Percentiles rank a stretch among this genome's conserved stretches.
phyloP scores from a whole-genome alignment of 1,284 basidiomycete species.

The Malassezia japonica region DNA sequence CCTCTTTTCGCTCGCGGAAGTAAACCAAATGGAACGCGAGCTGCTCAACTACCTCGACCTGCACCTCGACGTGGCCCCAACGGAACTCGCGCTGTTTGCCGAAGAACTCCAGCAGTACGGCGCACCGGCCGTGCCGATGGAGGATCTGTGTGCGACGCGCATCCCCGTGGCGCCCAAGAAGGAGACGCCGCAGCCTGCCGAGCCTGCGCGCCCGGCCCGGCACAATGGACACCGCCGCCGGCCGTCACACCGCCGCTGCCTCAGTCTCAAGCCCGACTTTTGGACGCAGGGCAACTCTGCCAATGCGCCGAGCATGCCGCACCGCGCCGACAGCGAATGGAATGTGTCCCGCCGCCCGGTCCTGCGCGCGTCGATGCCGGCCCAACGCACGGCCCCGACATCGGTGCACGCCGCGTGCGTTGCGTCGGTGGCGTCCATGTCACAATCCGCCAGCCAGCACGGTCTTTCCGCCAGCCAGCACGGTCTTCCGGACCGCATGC shows the following conservation, averaged over 20 bases:
- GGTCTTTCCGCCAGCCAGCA: too few relatives aligned
- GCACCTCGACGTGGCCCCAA: conserved; percentile 39
- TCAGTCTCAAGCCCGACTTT: conserved; percentile 14
- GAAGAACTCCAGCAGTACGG: conserved; percentile 27
- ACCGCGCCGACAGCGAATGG: conserved; percentile 14
- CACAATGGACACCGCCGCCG: not conserved
- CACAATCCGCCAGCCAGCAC: not conserved
- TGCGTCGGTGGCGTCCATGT: not conserved
- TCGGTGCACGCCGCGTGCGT: not conserved
- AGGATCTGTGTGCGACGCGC: conserved; percentile 1
- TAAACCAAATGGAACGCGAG: conserved; percentile 49
- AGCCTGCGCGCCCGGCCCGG: not conserved
- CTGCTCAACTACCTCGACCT: conserved; percentile 46
- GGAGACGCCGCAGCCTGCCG: not conserved
- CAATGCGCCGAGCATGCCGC: not conserved
- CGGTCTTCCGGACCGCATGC: not conserved
- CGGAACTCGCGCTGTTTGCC: conserved; percentile 36
- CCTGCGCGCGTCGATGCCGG: conserved; percentile 12
- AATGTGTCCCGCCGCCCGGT: not conserved
- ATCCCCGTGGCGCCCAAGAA: not conserved
- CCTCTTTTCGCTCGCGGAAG: conserved; percentile 42
- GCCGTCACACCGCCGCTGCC: conserved; percentile 10
- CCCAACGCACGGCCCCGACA: not conserved
- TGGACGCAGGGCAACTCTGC: conserved; percentile 7
- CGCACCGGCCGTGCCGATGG: conserved; percentile 13